Percentiles rank a stretch among this genome's conserved stretches.
phyloP scores from a whole-genome alignment of 306 rosid species.

The Boehmeria nivea region DNA sequence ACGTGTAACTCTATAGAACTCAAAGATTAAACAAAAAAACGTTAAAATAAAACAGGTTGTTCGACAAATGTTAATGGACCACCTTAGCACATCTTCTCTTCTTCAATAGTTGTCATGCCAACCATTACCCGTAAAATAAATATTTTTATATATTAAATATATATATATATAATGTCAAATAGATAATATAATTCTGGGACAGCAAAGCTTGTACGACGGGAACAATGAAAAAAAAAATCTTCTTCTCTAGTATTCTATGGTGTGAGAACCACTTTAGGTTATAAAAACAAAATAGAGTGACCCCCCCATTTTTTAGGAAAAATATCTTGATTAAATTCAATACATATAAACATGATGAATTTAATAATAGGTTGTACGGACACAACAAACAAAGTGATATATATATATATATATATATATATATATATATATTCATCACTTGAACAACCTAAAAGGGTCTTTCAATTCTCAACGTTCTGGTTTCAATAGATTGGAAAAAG shows the following conservation, averaged over 20 bases:
- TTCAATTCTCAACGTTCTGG: too few species aligned
- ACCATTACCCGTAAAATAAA: background rate
- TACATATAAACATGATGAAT: background rate
- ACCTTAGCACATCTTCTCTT: background rate
- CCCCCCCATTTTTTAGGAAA: background rate
- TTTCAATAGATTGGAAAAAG: too few species aligned
- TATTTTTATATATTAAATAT: background rate
- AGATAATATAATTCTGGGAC: too few species aligned
- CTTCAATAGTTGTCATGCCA: background rate
- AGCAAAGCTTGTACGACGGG: too few species aligned
- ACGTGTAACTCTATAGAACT: background rate
- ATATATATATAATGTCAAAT: too few species aligned
- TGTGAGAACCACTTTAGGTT: too few species aligned
- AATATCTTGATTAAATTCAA: background rate
- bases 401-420: background rate
- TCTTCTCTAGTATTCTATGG: too few species aligned
- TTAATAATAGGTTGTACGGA: too few species aligned
- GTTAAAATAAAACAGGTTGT: background rate
- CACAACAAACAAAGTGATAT: too few species aligned
- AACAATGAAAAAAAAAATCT: too few species aligned
- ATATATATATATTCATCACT: background rate
- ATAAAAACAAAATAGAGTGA: too few species aligned
- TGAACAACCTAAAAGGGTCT: background rate
- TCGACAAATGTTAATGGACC: conserved; percentile 2
- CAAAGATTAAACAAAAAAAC: background rate